Percentiles rank a stretch among this genome's conserved stretches.
phyloP scores from a whole-genome alignment of 352 stramenopile species.

The Phytophthora pisi region DNA sequence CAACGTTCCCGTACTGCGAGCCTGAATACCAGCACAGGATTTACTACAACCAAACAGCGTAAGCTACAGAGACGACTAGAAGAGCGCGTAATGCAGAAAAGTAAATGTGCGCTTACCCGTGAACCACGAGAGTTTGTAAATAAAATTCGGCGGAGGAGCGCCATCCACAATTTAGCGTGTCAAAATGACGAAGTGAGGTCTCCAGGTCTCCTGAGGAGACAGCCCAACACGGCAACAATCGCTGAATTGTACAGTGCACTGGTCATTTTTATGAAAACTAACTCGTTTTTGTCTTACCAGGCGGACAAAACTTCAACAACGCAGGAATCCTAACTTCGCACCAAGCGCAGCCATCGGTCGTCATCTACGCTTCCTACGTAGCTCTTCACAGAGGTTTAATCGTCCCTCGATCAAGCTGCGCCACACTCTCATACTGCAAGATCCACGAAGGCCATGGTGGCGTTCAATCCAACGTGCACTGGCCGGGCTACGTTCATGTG shows the following conservation, averaged over 20 bases:
- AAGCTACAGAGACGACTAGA: not conserved
- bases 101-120: not conserved
- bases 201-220: not conserved
- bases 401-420: not conserved
- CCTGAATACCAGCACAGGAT: slow-evolving; percentile 24
- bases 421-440: not conserved
- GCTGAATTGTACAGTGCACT: not conserved
- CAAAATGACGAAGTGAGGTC: not conserved
- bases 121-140: not conserved
- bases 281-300: slow-evolving; percentile 4
- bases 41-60: slow-evolving; percentile 47
- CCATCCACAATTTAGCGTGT: not conserved
- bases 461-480: not conserved
- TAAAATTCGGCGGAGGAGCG: not conserved
- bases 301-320: slow-evolving; percentile 13
- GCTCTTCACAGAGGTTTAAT: not conserved
- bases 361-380: not conserved
- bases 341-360: not conserved
- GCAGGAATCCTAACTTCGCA: not conserved
- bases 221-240: not conserved
- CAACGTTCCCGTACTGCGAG: slow-evolving; percentile 42
- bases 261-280: slow-evolving; percentile 1
- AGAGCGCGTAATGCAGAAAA: not conserved
- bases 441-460: not conserved
- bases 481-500: not conserved